Percentiles rank a stretch among this genome's conserved stretches.
Conservation (phyloP, 768 basidiomycete genomes). For the Suillus lakei region DNA sequence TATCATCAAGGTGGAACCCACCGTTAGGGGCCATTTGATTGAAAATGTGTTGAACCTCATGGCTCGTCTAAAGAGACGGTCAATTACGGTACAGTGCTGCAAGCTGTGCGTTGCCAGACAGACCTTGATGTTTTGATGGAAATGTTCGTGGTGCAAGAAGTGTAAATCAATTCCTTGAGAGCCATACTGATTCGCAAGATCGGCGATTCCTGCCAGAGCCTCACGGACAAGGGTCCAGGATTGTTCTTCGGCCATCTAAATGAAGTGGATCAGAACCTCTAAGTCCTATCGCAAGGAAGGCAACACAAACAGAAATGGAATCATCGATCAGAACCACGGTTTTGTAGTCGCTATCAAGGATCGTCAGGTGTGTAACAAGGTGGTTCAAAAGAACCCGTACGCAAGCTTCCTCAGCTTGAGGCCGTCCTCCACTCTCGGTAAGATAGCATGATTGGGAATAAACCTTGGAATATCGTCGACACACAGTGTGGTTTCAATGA, state of each 20-base stretch:
- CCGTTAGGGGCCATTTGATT: slow-evolving; percentile 5
- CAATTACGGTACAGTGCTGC: background rate
- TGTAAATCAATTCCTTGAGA: slow-evolving; percentile 37
- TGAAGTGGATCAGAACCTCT: background rate
- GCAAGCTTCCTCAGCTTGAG: slow-evolving; percentile 11
- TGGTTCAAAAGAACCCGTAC: slow-evolving; percentile 3
- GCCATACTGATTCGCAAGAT: slow-evolving; percentile 30
- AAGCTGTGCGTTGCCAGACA: background rate
- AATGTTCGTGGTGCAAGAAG: slow-evolving; percentile 34
- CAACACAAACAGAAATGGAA: slow-evolving; percentile 28
- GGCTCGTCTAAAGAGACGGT: slow-evolving; percentile 7
- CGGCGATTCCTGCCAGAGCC: slow-evolving; percentile 38
- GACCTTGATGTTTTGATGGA: slow-evolving; percentile 18
- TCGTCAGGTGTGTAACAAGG: slow-evolving; percentile 6
- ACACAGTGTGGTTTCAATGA: background rate
- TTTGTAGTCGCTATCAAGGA: slow-evolving; percentile 28
- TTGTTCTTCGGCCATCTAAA: slow-evolving; percentile 31
- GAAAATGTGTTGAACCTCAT: slow-evolving; percentile 6
- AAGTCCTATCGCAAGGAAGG: background rate
- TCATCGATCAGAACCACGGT: slow-evolving; percentile 37
- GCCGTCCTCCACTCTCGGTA: slow-evolving; percentile 5
- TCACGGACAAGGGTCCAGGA: slow-evolving; percentile 37
- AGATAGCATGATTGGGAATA: slow-evolving; percentile 16
- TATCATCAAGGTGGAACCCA: background rate
- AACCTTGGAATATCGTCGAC: slow-evolving; percentile 14